Conservation (phyloP, 2,329 filamentous ascomycete species). For the Trichoderma harzianum region DNA sequence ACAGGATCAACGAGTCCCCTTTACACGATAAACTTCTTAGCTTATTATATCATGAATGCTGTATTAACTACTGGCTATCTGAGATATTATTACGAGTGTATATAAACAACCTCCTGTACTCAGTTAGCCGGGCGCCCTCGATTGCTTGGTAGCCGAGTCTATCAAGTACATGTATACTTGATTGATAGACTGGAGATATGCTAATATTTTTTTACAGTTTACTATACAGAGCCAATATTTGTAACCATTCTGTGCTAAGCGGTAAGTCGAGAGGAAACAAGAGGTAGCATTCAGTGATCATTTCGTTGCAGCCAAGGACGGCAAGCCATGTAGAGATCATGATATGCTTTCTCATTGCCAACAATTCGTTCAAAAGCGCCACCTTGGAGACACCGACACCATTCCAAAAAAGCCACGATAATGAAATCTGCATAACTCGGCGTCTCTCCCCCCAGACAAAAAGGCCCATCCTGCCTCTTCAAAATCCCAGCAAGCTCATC, state of each 20-base stretch:
- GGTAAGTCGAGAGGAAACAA: not conserved
- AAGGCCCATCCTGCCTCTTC: not conserved
- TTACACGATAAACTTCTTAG: not conserved
- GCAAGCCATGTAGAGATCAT: not conserved
- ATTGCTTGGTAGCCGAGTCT: not conserved
- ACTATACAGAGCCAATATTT: not conserved
- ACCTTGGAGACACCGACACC: not conserved
- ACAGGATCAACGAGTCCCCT: not conserved
- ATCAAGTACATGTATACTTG: not conserved
- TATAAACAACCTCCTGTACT: not conserved
- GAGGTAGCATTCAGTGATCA: not conserved
- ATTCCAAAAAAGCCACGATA: not conserved
- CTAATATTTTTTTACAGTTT: not conserved
- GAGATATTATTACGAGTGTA: not conserved
- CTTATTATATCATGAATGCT: not conserved
- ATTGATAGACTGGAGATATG: not conserved
- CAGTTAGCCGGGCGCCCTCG: not conserved
- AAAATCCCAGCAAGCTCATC: not conserved
- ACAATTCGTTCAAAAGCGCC: not conserved
- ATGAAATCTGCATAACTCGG: not conserved
- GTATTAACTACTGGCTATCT: not conserved
- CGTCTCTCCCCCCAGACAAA: not conserved
- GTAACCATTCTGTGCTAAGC: not conserved
- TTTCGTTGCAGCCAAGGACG: not conserved
- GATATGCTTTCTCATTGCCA: not conserved